Evolutionary conservation across 495 filamentous ascomycete species (phyloP).

Genomic region (Hypomontagnella submonticulosa): DNA sequence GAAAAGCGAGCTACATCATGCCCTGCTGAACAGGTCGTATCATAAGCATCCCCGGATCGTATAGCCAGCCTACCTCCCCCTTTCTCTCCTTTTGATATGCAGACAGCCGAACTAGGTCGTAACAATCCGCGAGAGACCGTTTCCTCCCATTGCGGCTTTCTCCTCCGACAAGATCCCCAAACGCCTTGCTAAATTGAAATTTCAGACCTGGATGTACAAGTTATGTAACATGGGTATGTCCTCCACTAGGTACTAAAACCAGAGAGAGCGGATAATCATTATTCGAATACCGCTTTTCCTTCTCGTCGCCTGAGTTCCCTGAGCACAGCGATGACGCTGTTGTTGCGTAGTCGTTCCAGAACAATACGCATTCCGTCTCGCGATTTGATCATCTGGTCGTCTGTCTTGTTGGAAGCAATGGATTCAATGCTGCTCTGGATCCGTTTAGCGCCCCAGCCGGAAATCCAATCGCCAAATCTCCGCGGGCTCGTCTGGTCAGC

Average conservation of each 20-base stretch:
- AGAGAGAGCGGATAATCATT: constrained; percentile 11
- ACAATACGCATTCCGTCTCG: constrained; percentile 97
- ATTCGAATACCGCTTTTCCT: constrained; percentile 43
- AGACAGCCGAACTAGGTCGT: constrained; percentile 15
- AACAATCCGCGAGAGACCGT: constrained; percentile 11
- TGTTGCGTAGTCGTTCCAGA: constrained; percentile 80
- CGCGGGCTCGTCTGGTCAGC: constrained; percentile 33
- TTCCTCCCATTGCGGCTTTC: constrained; percentile 32
- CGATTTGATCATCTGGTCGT: constrained; percentile 84
- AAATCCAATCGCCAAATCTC: constrained; percentile 53
- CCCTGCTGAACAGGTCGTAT: constrained; percentile 20
- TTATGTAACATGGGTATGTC: constrained; percentile 13
- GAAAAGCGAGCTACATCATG: constrained; percentile 36
- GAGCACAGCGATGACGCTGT: constrained; percentile 84
- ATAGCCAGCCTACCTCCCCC: constrained; percentile 13
- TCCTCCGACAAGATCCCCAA: constrained; percentile 35
- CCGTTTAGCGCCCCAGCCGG: constrained; percentile 76
- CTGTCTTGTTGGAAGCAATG: constrained; percentile 84
- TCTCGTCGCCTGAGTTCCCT: constrained; percentile 85
- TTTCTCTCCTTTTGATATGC: constrained; percentile 7
- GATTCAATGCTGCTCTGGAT: constrained; percentile 91
- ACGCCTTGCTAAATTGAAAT: constrained; percentile 49
- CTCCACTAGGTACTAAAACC: neutral
- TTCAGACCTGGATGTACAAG: constrained; percentile 31
- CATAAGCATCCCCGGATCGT: constrained; percentile 26